Percentiles rank a stretch among this genome's conserved stretches.
phyloP scores from a whole-genome alignment of 2,329 filamentous ascomycete species.

The Colletotrichum liriopes region DNA sequence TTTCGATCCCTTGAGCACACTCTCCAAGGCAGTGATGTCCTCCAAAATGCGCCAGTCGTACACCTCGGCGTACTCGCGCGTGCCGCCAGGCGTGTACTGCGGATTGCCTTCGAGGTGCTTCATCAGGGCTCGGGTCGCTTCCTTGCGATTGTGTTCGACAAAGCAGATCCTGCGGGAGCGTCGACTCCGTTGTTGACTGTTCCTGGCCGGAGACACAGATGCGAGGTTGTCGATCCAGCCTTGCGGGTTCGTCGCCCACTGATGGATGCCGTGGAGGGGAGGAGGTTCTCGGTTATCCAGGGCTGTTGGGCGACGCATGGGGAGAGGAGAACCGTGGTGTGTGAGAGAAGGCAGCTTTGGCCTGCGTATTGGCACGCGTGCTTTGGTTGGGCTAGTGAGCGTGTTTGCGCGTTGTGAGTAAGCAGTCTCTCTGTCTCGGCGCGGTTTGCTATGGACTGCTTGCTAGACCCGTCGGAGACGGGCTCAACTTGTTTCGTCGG shows the following conservation, averaged over 20 bases:
- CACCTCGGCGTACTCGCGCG: slow-evolving; percentile 57
- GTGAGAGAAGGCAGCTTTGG: slow-evolving; percentile 56
- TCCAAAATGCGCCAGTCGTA: slow-evolving; percentile 65
- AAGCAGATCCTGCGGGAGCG: slow-evolving; percentile 48
- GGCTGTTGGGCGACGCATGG: slow-evolving; percentile 57
- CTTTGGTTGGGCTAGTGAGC: not conserved
- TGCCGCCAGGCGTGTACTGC: slow-evolving; percentile 47
- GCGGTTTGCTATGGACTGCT: not conserved
- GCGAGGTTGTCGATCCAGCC: slow-evolving; percentile 50
- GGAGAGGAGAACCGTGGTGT: slow-evolving; percentile 58
- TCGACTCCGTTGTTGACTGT: not conserved
- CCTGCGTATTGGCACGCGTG: slow-evolving; percentile 47
- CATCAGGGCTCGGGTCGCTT: slow-evolving; percentile 54
- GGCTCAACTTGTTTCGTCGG: not conserved
- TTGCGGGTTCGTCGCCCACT: slow-evolving; percentile 53
- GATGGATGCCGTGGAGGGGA: slow-evolving; percentile 60
- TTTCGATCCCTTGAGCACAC: slow-evolving; percentile 41
- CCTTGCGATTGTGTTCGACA: slow-evolving; percentile 54
- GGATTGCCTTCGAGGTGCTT: slow-evolving; percentile 51
- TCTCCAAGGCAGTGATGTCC: slow-evolving; percentile 58
- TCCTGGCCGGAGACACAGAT: not conserved
- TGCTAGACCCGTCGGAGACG: not conserved
- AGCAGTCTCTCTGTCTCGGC: not conserved
- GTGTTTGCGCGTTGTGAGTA: not conserved
- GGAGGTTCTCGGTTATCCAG: slow-evolving; percentile 56